phyloP scores from a whole-genome alignment of 805 yeast species.

The Pichia eremophila region DNA sequence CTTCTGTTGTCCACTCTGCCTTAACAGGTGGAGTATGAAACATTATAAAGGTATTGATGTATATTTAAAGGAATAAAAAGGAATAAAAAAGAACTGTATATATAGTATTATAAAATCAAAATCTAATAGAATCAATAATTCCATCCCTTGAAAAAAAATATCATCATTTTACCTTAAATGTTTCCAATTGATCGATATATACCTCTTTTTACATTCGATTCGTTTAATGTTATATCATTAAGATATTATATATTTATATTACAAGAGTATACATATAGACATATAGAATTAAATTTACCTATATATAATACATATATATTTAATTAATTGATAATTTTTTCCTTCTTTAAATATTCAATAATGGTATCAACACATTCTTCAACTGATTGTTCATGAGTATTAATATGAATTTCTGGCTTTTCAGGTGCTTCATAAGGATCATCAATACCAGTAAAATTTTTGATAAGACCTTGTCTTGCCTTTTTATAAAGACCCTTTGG shows the following conservation, averaged over 20 bases:
- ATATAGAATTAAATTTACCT: no score
- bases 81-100: no score
- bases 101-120: no score
- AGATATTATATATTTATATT: no score
- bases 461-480: conserved; percentile 90
- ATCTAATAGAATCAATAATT: no score
- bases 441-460: conserved; percentile 90
- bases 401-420: conserved; percentile 71
- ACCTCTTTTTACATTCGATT: no score
- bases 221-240: no score
- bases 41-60: conserved; percentile 7
- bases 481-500: conserved; percentile 95
- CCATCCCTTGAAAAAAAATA: no score
- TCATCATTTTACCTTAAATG: no score
- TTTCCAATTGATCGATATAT: no score
- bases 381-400: conserved; percentile 58
- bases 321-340: conserved; percentile 7
- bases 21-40: conserved; percentile 29
- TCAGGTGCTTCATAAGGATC: conserved; percentile 96
- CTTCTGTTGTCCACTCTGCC: conserved; percentile 20
- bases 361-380: conserved; percentile 77
- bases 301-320: no score
- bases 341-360: conserved; percentile 45
- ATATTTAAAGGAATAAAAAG: neutral
- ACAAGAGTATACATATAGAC: no score